phyloP scores from a whole-genome alignment of 2,329 filamentous ascomycete genomes.

The Polychaeton citri region DNA sequence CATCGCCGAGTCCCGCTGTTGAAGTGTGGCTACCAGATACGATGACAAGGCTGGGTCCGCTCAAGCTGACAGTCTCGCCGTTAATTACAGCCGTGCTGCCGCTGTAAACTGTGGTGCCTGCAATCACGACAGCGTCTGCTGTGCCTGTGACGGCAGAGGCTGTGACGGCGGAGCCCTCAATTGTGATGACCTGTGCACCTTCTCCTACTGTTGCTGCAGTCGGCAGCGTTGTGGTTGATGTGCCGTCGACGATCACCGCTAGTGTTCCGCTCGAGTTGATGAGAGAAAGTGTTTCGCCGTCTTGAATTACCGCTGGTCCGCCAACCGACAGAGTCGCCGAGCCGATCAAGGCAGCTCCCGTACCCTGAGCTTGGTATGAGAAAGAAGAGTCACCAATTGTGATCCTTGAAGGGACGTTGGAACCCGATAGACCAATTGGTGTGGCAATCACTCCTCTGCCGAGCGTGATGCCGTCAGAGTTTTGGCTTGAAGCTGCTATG shows the following conservation, averaged over 20 bases:
- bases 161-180: constrained; percentile 1
- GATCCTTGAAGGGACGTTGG: not conserved
- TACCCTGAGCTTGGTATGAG: not conserved
- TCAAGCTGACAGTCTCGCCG: constrained; percentile 1
- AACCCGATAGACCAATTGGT: not conserved
- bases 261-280: not conserved
- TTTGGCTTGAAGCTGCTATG: not conserved
- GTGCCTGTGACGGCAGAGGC: not conserved
- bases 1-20: constrained; percentile 1
- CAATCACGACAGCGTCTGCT: not conserved
- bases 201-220: not conserved
- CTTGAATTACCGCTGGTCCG: not conserved
- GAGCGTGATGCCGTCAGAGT: not conserved
- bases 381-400: not conserved
- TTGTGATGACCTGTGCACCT: constrained; percentile 1
- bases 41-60: not conserved
- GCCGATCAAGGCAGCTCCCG: not conserved
- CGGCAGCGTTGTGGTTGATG: not conserved
- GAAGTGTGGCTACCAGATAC: not conserved
- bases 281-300: not conserved
- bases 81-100: not conserved
- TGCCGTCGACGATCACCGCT: not conserved
- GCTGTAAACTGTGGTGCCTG: constrained; percentile 1
- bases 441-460: not conserved
- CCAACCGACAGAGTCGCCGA: not conserved